Conservation (phyloP, 768 basidiomycete genomes). For the Rhodosporidiobolus odoratus region DNA sequence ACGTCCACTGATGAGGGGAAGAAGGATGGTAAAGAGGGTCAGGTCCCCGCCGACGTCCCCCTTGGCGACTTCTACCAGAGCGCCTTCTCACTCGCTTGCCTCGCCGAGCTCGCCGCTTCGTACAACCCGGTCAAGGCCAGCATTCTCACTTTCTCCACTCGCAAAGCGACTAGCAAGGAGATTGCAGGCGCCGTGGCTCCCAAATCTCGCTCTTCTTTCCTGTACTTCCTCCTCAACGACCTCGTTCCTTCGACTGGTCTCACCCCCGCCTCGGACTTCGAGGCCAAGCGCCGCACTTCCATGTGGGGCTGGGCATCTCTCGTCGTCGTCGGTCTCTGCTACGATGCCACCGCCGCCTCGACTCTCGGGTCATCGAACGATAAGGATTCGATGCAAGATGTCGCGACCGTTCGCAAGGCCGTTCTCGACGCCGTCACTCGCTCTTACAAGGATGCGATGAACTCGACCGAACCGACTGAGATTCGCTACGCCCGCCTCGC, state of each 20-base stretch:
- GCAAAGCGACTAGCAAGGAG: conserved; percentile 43
- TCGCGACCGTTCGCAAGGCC: conserved; percentile 84
- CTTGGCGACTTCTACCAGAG: conserved; percentile 37
- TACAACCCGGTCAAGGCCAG: conserved; percentile 85
- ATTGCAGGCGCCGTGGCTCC: conserved; percentile 53
- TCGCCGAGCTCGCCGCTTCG: conserved; percentile 87
- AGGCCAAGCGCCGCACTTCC: conserved; percentile 42
- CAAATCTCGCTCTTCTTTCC: conserved; percentile 55
- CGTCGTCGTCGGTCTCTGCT: conserved; percentile 84
- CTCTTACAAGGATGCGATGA: conserved; percentile 70
- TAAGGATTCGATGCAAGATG: conserved; percentile 63
- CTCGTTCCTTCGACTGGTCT: conserved; percentile 72
- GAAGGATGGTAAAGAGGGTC: conserved; percentile 30
- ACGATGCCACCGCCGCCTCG: conserved; percentile 58
- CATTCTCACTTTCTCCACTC: conserved; percentile 62
- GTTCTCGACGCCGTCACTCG: conserved; percentile 83
- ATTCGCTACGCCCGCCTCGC: conserved; percentile 79
- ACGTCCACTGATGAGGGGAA: conserved; percentile 38
- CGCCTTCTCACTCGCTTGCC: conserved; percentile 76
- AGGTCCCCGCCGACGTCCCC: conserved; percentile 25
- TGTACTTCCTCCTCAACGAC: conserved; percentile 76
- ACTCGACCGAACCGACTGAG: conserved; percentile 57
- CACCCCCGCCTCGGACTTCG: conserved; percentile 46
- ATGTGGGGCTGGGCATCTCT: conserved; percentile 54
- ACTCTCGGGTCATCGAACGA: conserved; percentile 54